Conservation (phyloP, 2,329 filamentous ascomycete species). For the Cryphonectria japonica region DNA sequence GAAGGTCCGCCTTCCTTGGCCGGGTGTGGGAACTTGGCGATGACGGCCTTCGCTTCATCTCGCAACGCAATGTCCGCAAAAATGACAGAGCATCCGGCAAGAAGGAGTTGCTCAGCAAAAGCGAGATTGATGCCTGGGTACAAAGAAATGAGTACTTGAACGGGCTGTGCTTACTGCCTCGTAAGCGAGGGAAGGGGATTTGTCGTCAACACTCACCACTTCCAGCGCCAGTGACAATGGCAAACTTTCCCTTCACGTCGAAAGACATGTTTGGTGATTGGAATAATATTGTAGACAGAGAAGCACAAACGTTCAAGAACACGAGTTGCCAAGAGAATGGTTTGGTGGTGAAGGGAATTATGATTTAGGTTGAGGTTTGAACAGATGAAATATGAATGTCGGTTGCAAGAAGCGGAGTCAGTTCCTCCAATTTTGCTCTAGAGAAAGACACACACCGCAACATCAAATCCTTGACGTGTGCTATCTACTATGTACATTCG, state of each 20-base stretch:
- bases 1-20: neutral
- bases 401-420: neutral
- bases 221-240: conserved; percentile 24
- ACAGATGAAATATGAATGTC: neutral
- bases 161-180: neutral
- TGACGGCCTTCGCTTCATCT: conserved; percentile 32
- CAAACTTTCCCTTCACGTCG: conserved; percentile 28
- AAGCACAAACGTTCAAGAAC: neutral
- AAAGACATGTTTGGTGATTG: conserved; percentile 21
- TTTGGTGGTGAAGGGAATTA: neutral
- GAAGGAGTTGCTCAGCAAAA: conserved; percentile 32
- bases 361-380: neutral
- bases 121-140: conserved; percentile 34
- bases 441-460: neutral
- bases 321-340: neutral
- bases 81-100: conserved; percentile 35
- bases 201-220: conserved; percentile 14
- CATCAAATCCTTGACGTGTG: neutral
- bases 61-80: conserved; percentile 35
- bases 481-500: neutral
- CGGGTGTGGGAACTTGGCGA: conserved; percentile 27
- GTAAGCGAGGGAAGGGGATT: neutral
- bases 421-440: neutral
- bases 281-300: neutral
- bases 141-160: neutral